These are phyloP conservation scores for Fraxinus ornus DNA, from an alignment of 305 asterid species.

Conservation along the genomic window DNA sequence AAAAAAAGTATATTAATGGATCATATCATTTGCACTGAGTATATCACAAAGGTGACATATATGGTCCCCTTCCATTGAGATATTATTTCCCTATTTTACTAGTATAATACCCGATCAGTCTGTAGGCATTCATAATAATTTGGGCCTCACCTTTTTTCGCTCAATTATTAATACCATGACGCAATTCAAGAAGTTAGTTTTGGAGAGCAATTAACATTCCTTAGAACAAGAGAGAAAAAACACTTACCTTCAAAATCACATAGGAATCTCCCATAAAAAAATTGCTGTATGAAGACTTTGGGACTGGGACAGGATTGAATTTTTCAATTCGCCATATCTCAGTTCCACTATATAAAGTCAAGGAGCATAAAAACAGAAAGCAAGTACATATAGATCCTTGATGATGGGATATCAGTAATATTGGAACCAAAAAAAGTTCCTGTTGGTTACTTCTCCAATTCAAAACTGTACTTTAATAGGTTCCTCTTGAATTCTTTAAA, in stretches of 20 bases:
- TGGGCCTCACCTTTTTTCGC: neutral
- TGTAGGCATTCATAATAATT: neutral
- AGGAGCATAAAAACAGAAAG: constrained; percentile 36
- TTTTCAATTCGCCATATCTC: constrained; percentile 94
- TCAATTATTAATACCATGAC: neutral
- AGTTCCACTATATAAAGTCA: constrained; percentile 66
- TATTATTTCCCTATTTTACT: neutral
- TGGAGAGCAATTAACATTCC: neutral
- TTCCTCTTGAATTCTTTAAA: neutral
- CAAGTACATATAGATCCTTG: constrained; percentile 22
- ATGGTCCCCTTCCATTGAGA: neutral
- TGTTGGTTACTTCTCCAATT: neutral
- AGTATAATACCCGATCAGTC: neutral
- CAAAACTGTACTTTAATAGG: constrained; percentile 8
- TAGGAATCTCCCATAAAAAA: constrained; percentile 89
- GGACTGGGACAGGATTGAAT: constrained; percentile 62
- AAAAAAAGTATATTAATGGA: neutral
- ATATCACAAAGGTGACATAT: neutral
- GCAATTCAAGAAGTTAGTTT: constrained; percentile 14
- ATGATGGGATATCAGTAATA: constrained; percentile 14
- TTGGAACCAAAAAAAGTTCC: neutral
- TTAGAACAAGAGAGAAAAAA: neutral
- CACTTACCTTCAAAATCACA: constrained; percentile 73
- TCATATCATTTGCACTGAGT: neutral
- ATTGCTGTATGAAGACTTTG: constrained; percentile 67